These are phyloP conservation scores for Neurospora pannonica DNA, from an alignment of 495 filamentous ascomycete genomes.

Conservation along the genomic window DNA sequence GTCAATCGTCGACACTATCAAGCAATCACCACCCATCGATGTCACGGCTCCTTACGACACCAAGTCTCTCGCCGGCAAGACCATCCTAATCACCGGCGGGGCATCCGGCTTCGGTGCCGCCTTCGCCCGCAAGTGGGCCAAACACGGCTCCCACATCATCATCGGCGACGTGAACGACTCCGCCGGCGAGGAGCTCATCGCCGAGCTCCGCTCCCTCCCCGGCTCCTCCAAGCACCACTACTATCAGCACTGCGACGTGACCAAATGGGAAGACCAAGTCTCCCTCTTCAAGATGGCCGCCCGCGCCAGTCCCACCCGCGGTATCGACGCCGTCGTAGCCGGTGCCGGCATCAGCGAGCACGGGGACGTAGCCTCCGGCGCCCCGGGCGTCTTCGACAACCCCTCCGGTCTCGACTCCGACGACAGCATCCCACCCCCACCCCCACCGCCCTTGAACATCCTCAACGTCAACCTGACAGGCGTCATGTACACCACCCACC, in stretches of 20 bases:
- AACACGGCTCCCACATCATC: slow-evolving; percentile 33
- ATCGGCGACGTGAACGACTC: slow-evolving; percentile 37
- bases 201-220: slow-evolving; percentile 24
- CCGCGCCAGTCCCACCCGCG: slow-evolving; percentile 41
- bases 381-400: slow-evolving; percentile 21
- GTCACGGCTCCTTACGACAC: slow-evolving; percentile 26
- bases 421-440: slow-evolving; percentile 26
- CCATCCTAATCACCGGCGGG: slow-evolving; percentile 43
- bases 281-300: slow-evolving; percentile 48
- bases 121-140: slow-evolving; percentile 36
- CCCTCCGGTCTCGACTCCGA: slow-evolving; percentile 29
- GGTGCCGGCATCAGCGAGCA: slow-evolving; percentile 56
- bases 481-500: slow-evolving; percentile 53
- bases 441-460: slow-evolving; percentile 45
- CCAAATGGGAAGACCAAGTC: slow-evolving; percentile 49
- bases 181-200: slow-evolving; percentile 27
- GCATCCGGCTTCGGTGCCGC: slow-evolving; percentile 45
- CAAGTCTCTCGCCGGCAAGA: slow-evolving; percentile 30
- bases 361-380: slow-evolving; percentile 7
- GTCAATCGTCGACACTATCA: slow-evolving; percentile 11
- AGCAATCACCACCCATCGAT: slow-evolving; percentile 29
- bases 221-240: slow-evolving; percentile 29
- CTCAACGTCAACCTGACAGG: slow-evolving; percentile 54
- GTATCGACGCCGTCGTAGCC: slow-evolving; percentile 54
- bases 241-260: slow-evolving; percentile 42